Evolutionary conservation across 2,329 filamentous ascomycete species (phyloP).

Genomic region (Xylariomycetidae sp.): DNA sequence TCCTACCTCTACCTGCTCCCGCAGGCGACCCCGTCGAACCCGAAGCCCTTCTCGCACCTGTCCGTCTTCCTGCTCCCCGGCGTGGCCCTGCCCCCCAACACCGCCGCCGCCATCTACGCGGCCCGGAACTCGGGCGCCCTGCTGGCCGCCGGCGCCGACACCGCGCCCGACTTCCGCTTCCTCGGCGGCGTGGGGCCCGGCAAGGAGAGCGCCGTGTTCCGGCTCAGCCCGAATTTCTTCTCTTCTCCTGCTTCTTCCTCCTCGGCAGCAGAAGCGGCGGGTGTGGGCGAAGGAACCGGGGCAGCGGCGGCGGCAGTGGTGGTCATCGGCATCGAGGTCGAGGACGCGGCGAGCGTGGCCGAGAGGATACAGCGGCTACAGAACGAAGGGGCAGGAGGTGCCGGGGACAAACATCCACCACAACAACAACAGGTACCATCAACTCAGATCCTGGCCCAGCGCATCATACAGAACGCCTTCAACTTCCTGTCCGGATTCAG

Average conservation of each 20-base stretch:
- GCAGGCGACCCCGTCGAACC: constrained; percentile 27
- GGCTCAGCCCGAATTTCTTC: constrained; percentile 56
- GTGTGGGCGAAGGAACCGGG: constrained; percentile 13
- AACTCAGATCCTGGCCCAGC: constrained; percentile 80
- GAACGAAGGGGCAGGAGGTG: constrained; percentile 4
- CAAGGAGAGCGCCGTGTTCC: constrained; percentile 91
- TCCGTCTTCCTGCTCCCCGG: constrained; percentile 86
- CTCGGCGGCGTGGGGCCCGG: constrained; percentile 85
- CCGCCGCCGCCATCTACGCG: constrained; percentile 87
- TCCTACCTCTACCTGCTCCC: constrained; percentile 52
- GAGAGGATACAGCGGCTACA: constrained; percentile 32
- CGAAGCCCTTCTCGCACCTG: constrained; percentile 68
- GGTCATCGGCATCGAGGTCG: constrained; percentile 77
- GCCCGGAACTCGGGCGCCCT: constrained; percentile 42
- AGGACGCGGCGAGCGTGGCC: constrained; percentile 68
- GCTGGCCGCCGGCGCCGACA: constrained; percentile 28
- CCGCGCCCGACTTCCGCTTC: constrained; percentile 65
- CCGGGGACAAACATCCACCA: constrained; percentile 12
- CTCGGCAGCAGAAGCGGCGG: constrained; percentile 8
- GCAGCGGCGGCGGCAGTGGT: constrained; percentile 37
- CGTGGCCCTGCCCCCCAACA: constrained; percentile 64
- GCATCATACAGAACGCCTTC: constrained; percentile 95
- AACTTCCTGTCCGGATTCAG: constrained; percentile 92
- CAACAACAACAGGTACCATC: constrained; percentile 35
- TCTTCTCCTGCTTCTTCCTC: too few relatives aligned